Conservation (phyloP, 2,329 filamentous ascomycete genomes). For the Paramyrothecium sp. region DNA sequence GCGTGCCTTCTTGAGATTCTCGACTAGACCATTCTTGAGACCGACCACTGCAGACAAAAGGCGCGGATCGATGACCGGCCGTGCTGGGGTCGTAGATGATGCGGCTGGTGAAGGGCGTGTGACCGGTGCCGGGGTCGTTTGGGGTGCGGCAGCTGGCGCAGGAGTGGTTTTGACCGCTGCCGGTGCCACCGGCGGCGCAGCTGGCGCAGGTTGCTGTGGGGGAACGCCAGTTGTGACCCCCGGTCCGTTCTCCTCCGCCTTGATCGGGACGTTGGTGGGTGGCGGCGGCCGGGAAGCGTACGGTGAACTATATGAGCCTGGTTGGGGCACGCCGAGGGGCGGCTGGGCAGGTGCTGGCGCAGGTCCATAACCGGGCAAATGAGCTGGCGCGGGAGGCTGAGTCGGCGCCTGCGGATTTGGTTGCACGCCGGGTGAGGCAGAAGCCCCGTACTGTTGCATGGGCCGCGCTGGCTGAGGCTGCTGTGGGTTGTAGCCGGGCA, state of each 20-base stretch:
- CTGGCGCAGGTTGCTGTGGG: conserved; percentile 12
- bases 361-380: conserved; percentile 31
- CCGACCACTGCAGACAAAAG: conserved; percentile 40
- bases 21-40: conserved; percentile 46
- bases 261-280: conserved; percentile 20
- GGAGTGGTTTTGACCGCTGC: not conserved
- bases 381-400: conserved; percentile 31
- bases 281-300: conserved; percentile 33
- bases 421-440: conserved; percentile 24
- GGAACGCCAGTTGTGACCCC: conserved; percentile 6
- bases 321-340: conserved; percentile 26
- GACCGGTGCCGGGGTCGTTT: conserved; percentile 9
- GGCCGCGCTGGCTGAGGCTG: conserved; percentile 25
- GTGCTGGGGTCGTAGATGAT: conserved; percentile 23
- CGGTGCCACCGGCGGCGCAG: conserved; percentile 10
- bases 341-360: conserved; percentile 33
- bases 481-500: conserved; percentile 28
- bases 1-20: conserved; percentile 42
- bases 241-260: conserved; percentile 24
- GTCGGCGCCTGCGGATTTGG: conserved; percentile 18
- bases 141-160: conserved; percentile 1
- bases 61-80: conserved; percentile 42
- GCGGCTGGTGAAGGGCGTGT: conserved; percentile 14
- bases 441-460: conserved; percentile 24
- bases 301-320: conserved; percentile 33